Evolutionary conservation across 2,329 filamentous ascomycete species (phyloP).

Genomic region (Fusarium coffeatum): DNA sequence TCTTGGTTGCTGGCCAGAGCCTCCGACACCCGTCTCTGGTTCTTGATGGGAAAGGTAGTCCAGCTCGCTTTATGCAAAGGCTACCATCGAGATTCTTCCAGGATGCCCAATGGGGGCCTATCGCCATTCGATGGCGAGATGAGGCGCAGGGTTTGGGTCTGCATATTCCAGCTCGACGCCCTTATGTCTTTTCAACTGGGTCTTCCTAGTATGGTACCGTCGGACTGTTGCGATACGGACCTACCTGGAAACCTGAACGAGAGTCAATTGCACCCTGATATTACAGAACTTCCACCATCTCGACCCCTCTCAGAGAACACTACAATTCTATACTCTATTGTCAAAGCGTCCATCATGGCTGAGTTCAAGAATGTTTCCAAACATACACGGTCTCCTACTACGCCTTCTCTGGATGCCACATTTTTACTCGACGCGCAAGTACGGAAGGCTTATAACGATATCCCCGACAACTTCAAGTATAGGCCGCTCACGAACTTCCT

Average conservation of each 20-base stretch:
- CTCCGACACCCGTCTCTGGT: conserved; percentile 56
- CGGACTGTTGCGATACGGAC: conserved; percentile 36
- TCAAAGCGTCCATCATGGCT: conserved; percentile 45
- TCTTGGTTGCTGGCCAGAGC: conserved; percentile 47
- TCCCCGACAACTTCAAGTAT: conserved; percentile 45
- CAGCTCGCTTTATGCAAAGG: conserved; percentile 61
- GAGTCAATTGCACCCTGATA: conserved; percentile 28
- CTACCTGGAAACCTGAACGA: conserved; percentile 40
- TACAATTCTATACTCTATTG: conserved; percentile 44
- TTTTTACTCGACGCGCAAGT: conserved; percentile 40
- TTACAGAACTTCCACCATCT: conserved; percentile 24
- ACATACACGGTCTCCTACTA: conserved; percentile 26
- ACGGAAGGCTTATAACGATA: conserved; percentile 27
- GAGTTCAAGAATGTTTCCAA: conserved; percentile 43
- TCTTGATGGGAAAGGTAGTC: conserved; percentile 56
- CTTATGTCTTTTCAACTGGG: conserved; percentile 61
- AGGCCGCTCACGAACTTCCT: conserved; percentile 44
- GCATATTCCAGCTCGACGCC: conserved; percentile 58
- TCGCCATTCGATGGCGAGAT: conserved; percentile 61
- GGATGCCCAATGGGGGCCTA: conserved; percentile 48
- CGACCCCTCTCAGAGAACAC: conserved; percentile 37
- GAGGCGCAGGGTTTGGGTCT: conserved; percentile 60
- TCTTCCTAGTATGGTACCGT: conserved; percentile 59
- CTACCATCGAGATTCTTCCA: conserved; percentile 59
- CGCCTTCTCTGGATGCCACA: conserved; percentile 24